These are phyloP conservation scores for Zasmidium cellare DNA, from an alignment of 2,329 filamentous ascomycete genomes.

Conservation along the genomic window DNA sequence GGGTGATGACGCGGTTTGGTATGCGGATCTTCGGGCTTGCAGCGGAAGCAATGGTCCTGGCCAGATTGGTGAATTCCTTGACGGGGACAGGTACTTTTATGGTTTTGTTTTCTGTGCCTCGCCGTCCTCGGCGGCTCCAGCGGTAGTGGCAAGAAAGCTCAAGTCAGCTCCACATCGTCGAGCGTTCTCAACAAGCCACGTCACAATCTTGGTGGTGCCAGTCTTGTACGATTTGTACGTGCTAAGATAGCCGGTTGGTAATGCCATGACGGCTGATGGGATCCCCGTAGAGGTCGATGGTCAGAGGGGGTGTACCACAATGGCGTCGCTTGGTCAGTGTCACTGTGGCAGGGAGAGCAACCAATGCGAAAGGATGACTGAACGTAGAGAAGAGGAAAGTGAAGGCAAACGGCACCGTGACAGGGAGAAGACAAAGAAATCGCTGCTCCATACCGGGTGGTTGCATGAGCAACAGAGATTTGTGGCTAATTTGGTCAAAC, in stretches of 20 bases:
- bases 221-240: constrained; percentile 12
- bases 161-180: constrained; percentile 5
- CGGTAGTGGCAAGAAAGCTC: background rate
- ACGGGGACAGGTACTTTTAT: background rate
- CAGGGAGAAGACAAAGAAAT: too few species aligned
- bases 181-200: constrained; percentile 16
- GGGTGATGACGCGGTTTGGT: background rate
- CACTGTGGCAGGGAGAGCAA: too few species aligned
- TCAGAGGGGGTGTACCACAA: too few species aligned
- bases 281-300: background rate
- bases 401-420: too few species aligned
- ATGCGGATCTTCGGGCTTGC: constrained; percentile 7
- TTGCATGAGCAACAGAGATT: too few species aligned
- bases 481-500: too few species aligned
- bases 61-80: constrained; percentile 1
- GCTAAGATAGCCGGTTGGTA: background rate
- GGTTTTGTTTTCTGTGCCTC: background rate
- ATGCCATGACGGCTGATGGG: background rate
- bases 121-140: background rate
- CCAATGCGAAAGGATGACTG: too few species aligned
- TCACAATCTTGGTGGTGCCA: constrained; percentile 8
- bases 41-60: constrained; percentile 2
- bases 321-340: too few species aligned
- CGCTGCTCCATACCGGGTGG: too few species aligned
- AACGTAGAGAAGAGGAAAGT: too few species aligned